Percentiles rank a stretch among this genome's conserved stretches.
Conservation (phyloP, 2,329 filamentous ascomycete genomes). For the Stemphylium beticola region DNA sequence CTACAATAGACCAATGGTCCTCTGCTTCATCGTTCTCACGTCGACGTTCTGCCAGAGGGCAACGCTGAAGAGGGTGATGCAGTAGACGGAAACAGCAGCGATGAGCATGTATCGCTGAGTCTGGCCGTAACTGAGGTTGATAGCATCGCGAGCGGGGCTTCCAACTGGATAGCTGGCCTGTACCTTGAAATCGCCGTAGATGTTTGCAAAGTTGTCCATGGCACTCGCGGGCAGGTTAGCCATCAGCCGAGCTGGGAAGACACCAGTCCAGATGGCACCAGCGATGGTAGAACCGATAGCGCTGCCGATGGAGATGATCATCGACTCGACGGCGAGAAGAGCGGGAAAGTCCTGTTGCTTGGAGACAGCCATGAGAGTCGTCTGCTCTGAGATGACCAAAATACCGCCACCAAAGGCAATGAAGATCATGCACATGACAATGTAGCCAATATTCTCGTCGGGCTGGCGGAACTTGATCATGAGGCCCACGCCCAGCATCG, state of each 20-base stretch:
- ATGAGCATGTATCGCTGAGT: constrained; percentile 49
- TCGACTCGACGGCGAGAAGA: constrained; percentile 57
- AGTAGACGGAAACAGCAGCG: constrained; percentile 39
- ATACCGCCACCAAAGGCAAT: constrained; percentile 44
- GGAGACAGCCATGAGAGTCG: constrained; percentile 42
- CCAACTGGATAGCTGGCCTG: constrained; percentile 63
- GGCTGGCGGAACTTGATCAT: constrained; percentile 50
- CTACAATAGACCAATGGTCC: constrained; percentile 41
- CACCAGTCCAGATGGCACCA: constrained; percentile 68
- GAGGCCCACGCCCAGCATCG: constrained; percentile 43
- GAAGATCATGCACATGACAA: constrained; percentile 47
- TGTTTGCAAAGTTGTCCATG: constrained; percentile 44
- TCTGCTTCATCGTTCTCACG: constrained; percentile 42
- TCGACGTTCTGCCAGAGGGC: constrained; percentile 41
- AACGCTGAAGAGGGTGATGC: constrained; percentile 30
- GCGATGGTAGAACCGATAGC: constrained; percentile 60
- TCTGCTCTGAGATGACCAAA: constrained; percentile 43
- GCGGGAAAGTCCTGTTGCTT: constrained; percentile 44
- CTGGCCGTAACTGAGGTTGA: constrained; percentile 46
- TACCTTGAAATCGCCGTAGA: constrained; percentile 60
- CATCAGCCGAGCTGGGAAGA: constrained; percentile 60
- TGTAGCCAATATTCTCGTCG: constrained; percentile 42
- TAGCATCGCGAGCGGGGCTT: constrained; percentile 54
- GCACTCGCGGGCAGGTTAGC: constrained; percentile 54
- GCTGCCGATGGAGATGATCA: constrained; percentile 64